Percentiles rank a stretch among this genome's conserved stretches.
Conservation (phyloP, 2,329 filamentous ascomycete species). For the Neurospora crassa region DNA sequence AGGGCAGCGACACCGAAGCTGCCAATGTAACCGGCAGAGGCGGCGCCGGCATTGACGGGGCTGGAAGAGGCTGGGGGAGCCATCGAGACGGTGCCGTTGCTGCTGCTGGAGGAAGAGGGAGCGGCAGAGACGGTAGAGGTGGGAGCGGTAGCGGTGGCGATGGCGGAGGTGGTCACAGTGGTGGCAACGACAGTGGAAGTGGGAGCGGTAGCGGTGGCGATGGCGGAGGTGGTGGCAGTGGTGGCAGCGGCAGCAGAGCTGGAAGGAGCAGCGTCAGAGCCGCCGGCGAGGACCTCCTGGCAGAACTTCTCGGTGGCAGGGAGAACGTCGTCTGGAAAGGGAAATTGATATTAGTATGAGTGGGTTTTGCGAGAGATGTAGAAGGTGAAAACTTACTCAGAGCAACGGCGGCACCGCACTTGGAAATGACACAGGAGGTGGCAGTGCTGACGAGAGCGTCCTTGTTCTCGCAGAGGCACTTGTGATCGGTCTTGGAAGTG, state of each 20-base stretch:
- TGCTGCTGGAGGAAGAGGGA: slow-evolving; percentile 2
- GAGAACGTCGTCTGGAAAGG: slow-evolving; percentile 16
- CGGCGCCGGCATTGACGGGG: slow-evolving; percentile 8
- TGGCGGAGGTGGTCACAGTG: background rate
- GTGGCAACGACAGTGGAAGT: background rate
- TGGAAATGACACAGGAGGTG: slow-evolving; percentile 16
- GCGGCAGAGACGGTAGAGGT: background rate
- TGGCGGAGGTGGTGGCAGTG: background rate
- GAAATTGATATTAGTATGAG: background rate
- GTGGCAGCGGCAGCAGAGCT: slow-evolving; percentile 1
- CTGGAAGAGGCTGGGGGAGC: background rate
- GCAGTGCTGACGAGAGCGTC: slow-evolving; percentile 13
- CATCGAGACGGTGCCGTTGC: slow-evolving; percentile 2
- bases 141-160: slow-evolving; percentile 1
- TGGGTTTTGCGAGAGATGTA: background rate
- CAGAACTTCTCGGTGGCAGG: slow-evolving; percentile 52
- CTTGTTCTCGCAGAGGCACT: slow-evolving; percentile 18
- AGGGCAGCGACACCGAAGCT: slow-evolving; percentile 13
- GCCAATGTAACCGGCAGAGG: slow-evolving; percentile 9
- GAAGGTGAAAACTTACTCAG: slow-evolving; percentile 11
- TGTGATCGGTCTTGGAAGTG: slow-evolving; percentile 14
- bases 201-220: background rate
- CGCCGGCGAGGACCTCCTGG: slow-evolving; percentile 39
- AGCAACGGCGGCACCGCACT: slow-evolving; percentile 15
- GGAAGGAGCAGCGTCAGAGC: slow-evolving; percentile 13